phyloP scores from a whole-genome alignment of 345 rosid species.

The Linum trigynum region DNA sequence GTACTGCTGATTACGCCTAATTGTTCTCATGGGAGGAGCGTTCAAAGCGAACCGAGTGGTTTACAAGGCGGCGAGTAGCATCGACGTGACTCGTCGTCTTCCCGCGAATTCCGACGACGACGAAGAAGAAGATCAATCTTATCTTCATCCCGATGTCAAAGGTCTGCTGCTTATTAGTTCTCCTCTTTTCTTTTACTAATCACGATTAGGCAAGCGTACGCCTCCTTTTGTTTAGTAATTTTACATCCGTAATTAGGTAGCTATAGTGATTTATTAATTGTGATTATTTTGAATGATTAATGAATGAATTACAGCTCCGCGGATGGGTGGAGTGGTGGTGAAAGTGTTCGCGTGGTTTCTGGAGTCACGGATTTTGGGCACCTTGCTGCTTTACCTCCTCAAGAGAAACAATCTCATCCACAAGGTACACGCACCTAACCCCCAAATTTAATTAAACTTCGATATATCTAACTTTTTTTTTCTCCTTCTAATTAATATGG shows the following conservation, averaged over 20 bases:
- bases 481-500: not conserved
- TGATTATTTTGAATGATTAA: not conserved
- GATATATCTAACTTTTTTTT: not conserved
- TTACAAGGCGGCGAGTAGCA: conserved; percentile 37
- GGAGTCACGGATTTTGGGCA: conserved; percentile 41
- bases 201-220: not conserved
- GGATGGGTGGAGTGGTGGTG: conserved; percentile 60
- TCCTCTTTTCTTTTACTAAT: not conserved
- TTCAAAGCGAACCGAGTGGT: conserved; percentile 26
- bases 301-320: conserved; percentile 35
- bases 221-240: not conserved
- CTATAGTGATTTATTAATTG: not conserved
- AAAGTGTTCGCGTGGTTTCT: conserved; percentile 53
- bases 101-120: too few species aligned
- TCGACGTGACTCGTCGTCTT: conserved; percentile 32
- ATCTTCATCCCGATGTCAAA: conserved; percentile 52
- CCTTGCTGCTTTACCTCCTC: conserved; percentile 32
- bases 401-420: conserved; percentile 50
- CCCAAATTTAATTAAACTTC: not conserved
- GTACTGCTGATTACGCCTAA: too few species aligned
- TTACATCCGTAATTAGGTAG: not conserved
- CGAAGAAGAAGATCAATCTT: conserved; percentile 24
- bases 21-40: not conserved
- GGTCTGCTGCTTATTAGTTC: conserved; percentile 18
- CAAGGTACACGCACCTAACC: conserved; percentile 28